Evolutionary conservation across 2,329 filamentous ascomycete genomes (phyloP).

Genomic region (Beauveria medogensis): DNA sequence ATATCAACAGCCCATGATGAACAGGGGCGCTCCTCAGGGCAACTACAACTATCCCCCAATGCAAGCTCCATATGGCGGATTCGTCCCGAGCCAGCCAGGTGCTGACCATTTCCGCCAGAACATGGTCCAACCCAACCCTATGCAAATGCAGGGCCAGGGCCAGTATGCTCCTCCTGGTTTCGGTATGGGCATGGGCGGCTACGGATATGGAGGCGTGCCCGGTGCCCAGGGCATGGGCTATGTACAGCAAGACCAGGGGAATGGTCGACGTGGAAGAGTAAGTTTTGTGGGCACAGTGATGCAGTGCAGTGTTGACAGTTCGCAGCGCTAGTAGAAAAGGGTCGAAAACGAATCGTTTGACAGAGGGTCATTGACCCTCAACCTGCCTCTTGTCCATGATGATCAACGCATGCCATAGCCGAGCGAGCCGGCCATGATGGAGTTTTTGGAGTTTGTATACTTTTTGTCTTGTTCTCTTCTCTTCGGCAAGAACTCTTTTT

Average conservation of each 20-base stretch:
- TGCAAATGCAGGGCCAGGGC: slow-evolving; percentile 36
- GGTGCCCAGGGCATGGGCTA: slow-evolving; percentile 43
- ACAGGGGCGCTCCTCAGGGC: slow-evolving; percentile 42
- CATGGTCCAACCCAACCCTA: slow-evolving; percentile 40
- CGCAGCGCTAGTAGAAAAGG: slow-evolving; percentile 1
- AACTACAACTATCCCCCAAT: slow-evolving; percentile 50
- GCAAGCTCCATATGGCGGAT: slow-evolving; percentile 44
- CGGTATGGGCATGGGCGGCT: slow-evolving; percentile 36
- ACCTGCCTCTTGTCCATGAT: slow-evolving; percentile 4
- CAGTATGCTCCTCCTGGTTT: slow-evolving; percentile 44
- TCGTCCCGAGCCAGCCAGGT: slow-evolving; percentile 40
- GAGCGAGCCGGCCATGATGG: slow-evolving; percentile 5
- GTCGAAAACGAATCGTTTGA: background rate
- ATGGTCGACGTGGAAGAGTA: slow-evolving; percentile 51
- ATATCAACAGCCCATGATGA: slow-evolving; percentile 50
- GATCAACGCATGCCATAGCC: slow-evolving; percentile 11
- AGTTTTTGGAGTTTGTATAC: slow-evolving; percentile 11
- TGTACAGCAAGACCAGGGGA: slow-evolving; percentile 48
- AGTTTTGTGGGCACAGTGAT: slow-evolving; percentile 20
- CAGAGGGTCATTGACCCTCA: background rate
- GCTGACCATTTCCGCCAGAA: slow-evolving; percentile 50
- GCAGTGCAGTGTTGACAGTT: slow-evolving; percentile 11
- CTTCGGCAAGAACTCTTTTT: background rate
- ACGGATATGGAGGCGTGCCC: slow-evolving; percentile 37
- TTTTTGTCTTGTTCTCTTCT: background rate